A percentile compares a stretch with the other conserved stretches of the same genome.
Conservation (phyloP, 2,329 filamentous ascomycete species). For the Ophiostoma ips region DNA sequence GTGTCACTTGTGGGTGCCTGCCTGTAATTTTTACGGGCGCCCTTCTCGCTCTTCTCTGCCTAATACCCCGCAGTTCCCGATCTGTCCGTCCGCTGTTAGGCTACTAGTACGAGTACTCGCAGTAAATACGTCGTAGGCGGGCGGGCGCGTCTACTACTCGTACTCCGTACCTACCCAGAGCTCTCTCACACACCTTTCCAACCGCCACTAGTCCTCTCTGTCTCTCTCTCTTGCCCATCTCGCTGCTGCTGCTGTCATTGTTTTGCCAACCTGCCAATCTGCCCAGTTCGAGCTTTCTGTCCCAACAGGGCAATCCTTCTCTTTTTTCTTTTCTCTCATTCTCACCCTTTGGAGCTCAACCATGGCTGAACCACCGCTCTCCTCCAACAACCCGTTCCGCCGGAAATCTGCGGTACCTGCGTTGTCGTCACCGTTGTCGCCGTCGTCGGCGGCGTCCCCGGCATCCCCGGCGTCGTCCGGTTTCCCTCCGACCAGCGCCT, state of each 20-base stretch:
- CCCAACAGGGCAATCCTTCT: no score
- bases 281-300: no score
- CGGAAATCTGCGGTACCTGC: constrained; percentile 22
- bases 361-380: constrained; percentile 23
- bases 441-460: not conserved
- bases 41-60: no score
- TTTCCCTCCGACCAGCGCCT: not conserved
- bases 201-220: no score
- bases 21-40: no score
- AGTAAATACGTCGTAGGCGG: not conserved
- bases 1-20: no score
- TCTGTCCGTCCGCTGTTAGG: not conserved
- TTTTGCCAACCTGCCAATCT: not conserved
- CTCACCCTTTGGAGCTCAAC: no score
- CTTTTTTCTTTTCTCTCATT: not conserved
- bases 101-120: no score
- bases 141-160: not conserved
- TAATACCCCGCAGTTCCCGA: constrained; percentile 8
- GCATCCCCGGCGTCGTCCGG: not conserved
- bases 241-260: no score
- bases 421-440: constrained; percentile 7
- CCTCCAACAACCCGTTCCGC: constrained; percentile 40
- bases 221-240: no score
- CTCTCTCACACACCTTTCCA: no score
- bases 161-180: no score